phyloP scores from a whole-genome alignment of 2,329 filamentous ascomycete genomes.

The Neonectria punicea region DNA sequence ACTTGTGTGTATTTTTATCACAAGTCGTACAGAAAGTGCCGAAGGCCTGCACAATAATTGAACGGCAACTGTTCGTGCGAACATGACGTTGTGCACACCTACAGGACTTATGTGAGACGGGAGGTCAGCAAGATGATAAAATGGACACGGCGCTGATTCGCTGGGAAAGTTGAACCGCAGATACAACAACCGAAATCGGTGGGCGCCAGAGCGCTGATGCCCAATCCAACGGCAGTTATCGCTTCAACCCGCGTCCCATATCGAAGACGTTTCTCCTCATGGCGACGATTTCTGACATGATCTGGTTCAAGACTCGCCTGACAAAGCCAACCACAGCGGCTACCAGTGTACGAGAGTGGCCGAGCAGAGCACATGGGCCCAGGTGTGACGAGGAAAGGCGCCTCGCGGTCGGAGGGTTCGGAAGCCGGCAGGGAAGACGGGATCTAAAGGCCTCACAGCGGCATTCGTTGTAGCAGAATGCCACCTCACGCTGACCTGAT shows the following conservation, averaged over 20 bases:
- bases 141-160: background rate
- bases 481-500: constrained; percentile 25
- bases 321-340: constrained; percentile 28
- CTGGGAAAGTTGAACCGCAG: background rate
- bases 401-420: constrained; percentile 15
- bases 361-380: constrained; percentile 6
- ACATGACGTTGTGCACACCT: background rate
- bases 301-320: constrained; percentile 30
- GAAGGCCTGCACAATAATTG: background rate
- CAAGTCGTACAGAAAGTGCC: background rate
- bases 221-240: background rate
- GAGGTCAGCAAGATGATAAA: constrained; percentile 2
- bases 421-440: constrained; percentile 14
- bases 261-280: constrained; percentile 6
- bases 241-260: constrained; percentile 16
- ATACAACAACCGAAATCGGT: background rate
- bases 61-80: background rate
- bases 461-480: constrained; percentile 9
- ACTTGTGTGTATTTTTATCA: background rate
- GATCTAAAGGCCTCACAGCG: background rate
- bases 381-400: constrained; percentile 11
- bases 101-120: constrained; percentile 2
- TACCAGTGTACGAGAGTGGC: constrained; percentile 31
- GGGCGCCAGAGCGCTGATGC: background rate
- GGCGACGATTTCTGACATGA: constrained; percentile 27